These are phyloP conservation scores for Candida hispaniensis DNA, from an alignment of 805 yeast species.

Conservation along the genomic window DNA sequence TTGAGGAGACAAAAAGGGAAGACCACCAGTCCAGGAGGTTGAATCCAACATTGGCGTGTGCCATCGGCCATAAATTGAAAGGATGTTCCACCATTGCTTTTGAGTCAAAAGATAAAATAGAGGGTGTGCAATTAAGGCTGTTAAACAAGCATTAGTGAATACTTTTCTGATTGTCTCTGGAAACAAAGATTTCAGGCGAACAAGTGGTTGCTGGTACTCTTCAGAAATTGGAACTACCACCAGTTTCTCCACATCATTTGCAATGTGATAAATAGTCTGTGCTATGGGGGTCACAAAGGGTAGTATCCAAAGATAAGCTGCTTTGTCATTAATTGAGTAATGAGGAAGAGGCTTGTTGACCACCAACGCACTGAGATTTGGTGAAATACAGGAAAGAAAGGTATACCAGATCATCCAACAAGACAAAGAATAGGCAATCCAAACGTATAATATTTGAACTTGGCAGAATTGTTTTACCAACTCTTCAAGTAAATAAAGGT, in stretches of 20 bases:
- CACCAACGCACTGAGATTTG: constrained; percentile 9
- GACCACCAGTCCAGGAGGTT: too few species aligned
- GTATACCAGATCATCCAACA: constrained; percentile 1
- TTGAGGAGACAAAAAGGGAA: constrained; percentile 19
- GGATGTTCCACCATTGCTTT: constrained; percentile 17
- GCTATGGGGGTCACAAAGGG: constrained; percentile 11
- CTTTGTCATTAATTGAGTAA: constrained; percentile 13
- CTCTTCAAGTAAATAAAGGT: too few species aligned
- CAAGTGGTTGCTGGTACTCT: constrained; percentile 8
- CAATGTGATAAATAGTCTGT: constrained; percentile 2
- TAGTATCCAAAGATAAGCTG: constrained; percentile 5
- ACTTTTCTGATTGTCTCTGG: background rate
- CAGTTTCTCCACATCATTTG: constrained; percentile 11
- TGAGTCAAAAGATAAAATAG: constrained; percentile 19
- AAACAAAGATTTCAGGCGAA: constrained; percentile 2
- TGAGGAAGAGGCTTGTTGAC: constrained; percentile 5
- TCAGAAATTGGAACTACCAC: constrained; percentile 2
- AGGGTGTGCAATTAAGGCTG: constrained; percentile 17
- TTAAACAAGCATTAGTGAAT: constrained; percentile 3
- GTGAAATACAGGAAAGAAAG: constrained; percentile 7
- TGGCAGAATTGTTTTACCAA: too few species aligned
- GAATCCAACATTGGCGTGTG: too few species aligned
- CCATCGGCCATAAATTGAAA: constrained; percentile 16
- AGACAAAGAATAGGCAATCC: constrained; percentile 7
- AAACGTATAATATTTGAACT: too few species aligned